A percentile compares a stretch with the other conserved stretches of the same genome.
Evolutionary conservation across 2,329 filamentous ascomycete species (phyloP).

Genomic region (Arthrobotrys iridis): DNA sequence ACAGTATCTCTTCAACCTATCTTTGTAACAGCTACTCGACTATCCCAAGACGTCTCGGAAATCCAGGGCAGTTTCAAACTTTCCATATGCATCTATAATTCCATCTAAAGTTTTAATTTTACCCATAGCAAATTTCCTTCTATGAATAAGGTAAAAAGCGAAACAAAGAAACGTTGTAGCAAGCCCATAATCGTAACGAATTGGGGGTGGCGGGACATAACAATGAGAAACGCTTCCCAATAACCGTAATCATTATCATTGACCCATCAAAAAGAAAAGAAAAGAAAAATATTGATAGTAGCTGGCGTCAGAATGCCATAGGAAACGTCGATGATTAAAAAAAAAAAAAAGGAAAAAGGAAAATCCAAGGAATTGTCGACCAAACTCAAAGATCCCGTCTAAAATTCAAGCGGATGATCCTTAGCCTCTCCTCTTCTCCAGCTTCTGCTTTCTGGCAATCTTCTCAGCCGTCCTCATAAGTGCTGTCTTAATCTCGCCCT

Average conservation of each 20-base stretch:
- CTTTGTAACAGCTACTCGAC: no score
- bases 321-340: not conserved
- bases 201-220: no score
- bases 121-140: not conserved
- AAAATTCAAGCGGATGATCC: not conserved
- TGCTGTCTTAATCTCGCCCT: conserved; percentile 82
- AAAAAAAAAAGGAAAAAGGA: not conserved
- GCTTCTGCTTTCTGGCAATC: conserved; percentile 69
- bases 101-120: not conserved
- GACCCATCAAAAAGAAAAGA: not conserved
- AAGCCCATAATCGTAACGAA: no score
- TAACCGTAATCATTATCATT: not conserved
- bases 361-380: not conserved
- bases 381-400: not conserved
- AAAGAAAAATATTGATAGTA: not conserved
- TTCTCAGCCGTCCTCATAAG: conserved; percentile 70
- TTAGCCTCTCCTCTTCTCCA: conserved; percentile 25
- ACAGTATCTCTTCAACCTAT: no score
- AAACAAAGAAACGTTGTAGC: not conserved
- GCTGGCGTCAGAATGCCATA: not conserved
- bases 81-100: conserved; percentile 4
- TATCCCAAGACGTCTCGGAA: not conserved
- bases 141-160: conserved; percentile 1
- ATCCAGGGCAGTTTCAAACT: conserved; percentile 5
- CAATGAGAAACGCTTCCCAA: no score